Conservation (phyloP, 108 stramenopile genomes). For the Bacterosira constricta region DNA sequence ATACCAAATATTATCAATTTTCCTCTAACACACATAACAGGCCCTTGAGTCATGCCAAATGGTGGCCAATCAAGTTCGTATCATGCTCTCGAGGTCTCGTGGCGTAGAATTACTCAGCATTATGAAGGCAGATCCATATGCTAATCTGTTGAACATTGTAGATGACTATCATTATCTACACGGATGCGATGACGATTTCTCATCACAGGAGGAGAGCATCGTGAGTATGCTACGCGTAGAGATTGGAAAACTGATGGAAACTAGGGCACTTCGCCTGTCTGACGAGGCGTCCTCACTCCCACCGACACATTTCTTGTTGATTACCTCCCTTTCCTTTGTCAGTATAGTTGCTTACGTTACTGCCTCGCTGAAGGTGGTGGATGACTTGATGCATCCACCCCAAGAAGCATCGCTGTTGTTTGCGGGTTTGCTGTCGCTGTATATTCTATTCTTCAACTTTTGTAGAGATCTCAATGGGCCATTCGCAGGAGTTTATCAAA, state of each 20-base stretch:
- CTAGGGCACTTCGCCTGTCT: conserved; percentile 53
- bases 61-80: conserved; percentile 65
- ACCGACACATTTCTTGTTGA: conserved; percentile 64
- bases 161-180: conserved; percentile 35
- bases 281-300: conserved; percentile 66
- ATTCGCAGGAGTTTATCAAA: conserved; percentile 43
- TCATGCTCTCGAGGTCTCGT: conserved; percentile 54
- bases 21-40: too few species aligned
- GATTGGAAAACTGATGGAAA: conserved; percentile 47
- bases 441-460: conserved; percentile 36
- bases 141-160: conserved; percentile 53
- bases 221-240: conserved; percentile 37
- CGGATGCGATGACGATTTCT: conserved; percentile 11
- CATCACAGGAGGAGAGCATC: conserved; percentile 16
- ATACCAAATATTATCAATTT: too few species aligned
- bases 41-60: conserved; percentile 44
- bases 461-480: conserved; percentile 39
- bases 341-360: conserved; percentile 54
- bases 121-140: conserved; percentile 68
- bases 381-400: conserved; percentile 26
- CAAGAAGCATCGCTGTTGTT: conserved; percentile 28
- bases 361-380: conserved; percentile 36
- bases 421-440: conserved; percentile 21
- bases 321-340: conserved; percentile 39
- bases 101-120: conserved; percentile 64